Evolutionary conservation across 129 eudicot species (phyloP).

Genomic region (Tagetes patula): DNA sequence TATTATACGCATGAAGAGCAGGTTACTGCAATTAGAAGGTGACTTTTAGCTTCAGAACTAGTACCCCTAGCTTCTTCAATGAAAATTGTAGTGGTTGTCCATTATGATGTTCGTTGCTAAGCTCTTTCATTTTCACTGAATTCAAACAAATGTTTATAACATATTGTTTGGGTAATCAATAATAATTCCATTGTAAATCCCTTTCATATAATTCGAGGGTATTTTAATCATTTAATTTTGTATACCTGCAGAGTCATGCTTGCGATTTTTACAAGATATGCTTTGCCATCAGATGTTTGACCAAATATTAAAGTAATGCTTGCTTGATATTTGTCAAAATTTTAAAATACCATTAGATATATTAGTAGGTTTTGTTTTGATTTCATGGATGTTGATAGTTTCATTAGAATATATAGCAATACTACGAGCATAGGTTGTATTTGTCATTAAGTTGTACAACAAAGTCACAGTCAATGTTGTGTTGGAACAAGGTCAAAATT

Average conservation of each 20-base stretch:
- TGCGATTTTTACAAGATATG: neutral
- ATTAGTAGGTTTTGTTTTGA: neutral
- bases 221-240: neutral
- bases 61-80: neutral
- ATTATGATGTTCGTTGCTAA: neutral
- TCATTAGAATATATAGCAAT: conserved; percentile 1
- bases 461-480: conserved; percentile 8
- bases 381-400: neutral
- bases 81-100: neutral
- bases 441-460: neutral
- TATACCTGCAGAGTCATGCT: neutral
- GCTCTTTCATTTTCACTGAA: neutral
- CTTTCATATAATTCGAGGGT: neutral
- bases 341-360: neutral
- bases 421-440: neutral
- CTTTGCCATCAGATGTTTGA: neutral
- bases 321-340: neutral
- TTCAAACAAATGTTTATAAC: neutral
- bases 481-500: neutral
- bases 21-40: neutral
- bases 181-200: neutral
- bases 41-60: neutral
- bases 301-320: neutral
- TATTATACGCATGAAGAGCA: neutral
- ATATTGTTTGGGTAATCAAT: neutral